Percentiles rank a stretch among this genome's conserved stretches.
Evolutionary conservation across 2,329 filamentous ascomycete genomes (phyloP).

Genomic region (Cercospora sesami): DNA sequence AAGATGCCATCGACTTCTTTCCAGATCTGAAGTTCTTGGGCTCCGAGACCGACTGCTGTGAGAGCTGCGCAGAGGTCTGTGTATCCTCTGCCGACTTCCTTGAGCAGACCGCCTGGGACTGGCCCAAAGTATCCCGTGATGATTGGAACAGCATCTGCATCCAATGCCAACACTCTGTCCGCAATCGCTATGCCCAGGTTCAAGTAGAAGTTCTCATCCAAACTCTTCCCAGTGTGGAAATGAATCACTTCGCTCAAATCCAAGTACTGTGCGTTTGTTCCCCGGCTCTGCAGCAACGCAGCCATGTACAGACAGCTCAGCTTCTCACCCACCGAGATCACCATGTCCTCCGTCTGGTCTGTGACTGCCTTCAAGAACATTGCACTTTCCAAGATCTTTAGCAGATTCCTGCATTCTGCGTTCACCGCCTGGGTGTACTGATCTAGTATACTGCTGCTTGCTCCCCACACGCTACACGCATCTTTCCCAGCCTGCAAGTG

Average conservation of each 20-base stretch:
- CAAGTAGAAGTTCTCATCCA: constrained; percentile 51
- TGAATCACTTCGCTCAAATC: constrained; percentile 82
- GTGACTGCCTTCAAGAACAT: constrained; percentile 58
- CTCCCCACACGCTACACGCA: constrained; percentile 32
- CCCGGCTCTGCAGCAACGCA: constrained; percentile 74
- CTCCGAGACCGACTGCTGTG: constrained; percentile 82
- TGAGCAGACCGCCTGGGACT: constrained; percentile 85
- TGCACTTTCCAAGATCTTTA: constrained; percentile 69
- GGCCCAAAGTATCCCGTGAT: constrained; percentile 91
- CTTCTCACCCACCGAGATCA: constrained; percentile 95
- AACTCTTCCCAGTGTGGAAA: constrained; percentile 49
- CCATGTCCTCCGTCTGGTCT: constrained; percentile 61
- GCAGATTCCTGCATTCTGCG: constrained; percentile 75
- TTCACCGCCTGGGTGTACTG: constrained; percentile 67
- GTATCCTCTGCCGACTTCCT: constrained; percentile 91
- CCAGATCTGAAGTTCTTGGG: constrained; percentile 92
- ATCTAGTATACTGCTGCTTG: constrained; percentile 46
- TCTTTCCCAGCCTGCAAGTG: constrained; percentile 71
- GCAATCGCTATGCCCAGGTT: constrained; percentile 45
- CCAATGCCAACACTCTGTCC: constrained; percentile 46
- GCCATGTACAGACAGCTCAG: constrained; percentile 91
- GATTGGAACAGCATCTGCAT: constrained; percentile 50
- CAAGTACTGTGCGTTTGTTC: constrained; percentile 83
- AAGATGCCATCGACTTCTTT: constrained; percentile 98
- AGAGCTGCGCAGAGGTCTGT: constrained; percentile 94